Base-by-base conservation (phyloP, 2,329 filamentous ascomycete genomes). In the Penicillium sp. region DNA sequence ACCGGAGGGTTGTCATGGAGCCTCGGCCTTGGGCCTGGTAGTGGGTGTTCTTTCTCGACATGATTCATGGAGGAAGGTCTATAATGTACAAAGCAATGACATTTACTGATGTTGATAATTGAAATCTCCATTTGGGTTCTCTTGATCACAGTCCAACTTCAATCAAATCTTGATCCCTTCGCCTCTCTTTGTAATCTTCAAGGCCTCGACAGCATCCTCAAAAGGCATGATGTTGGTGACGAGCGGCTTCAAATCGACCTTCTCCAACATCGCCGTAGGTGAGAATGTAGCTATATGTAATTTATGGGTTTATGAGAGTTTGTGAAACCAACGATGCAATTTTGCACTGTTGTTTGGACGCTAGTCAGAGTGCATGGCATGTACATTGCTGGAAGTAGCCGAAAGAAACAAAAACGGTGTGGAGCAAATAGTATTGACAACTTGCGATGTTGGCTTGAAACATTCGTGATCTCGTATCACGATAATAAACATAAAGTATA, bases 1-100 rank as follows among this genome's bases (percentile, higher is more conserved):
- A 63, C 3, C 38, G 47, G 16, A 25, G 23, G 5, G 31, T 19
- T 7, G 36, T 29, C 10, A 29, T 44, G 11, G 31, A 60, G 53
- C 57, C 33, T 34, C 53, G 53, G 1, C 63, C 64, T 16, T 55
- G 55, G 51, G 61, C 63, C 0, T 64, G 54, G 45, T 62, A 61
- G 46, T 23, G 15, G 13, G 5, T 16, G 27, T 16, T 46, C 5
- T 19, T n/a, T 39, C 11, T 27, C 25, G 19, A 58, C 11, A 50
- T 13, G 47, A 11, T 43, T 25, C 5, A 47, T 34, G 53, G 10
- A 59, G 11, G 5, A 31, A 31, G 40, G 19, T 39, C 27, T 19
- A 40, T 11, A 3, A 6, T 53, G 49, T 62, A 60, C 31, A 64
- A 48, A 58, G 33, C 52, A 57, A 40, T 53, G 53, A 48, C 13